Base-by-base conservation (phyloP, 2,329 filamentous ascomycete species). In the Graphium sp. region DNA sequence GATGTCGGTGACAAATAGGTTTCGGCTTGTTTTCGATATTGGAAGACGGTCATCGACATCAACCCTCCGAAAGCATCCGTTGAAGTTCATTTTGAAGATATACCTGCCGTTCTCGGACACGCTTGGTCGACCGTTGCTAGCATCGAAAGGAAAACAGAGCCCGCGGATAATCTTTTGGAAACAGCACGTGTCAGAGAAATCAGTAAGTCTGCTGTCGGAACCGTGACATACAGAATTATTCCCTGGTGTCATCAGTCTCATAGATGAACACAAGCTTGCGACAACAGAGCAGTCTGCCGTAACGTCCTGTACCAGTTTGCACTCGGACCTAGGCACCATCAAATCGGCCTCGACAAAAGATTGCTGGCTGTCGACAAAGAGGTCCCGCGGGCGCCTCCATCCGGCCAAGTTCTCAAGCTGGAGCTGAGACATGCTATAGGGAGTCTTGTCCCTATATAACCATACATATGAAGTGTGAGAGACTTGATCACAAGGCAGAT, bases 221-320 rank as follows among this genome's bases (percentile, higher is more conserved):
- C 8, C 10, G 29, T 28, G 16, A 43, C 56, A 37, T 57, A 83
- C 79, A 48, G 74, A 73, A 21, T 65, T 61, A 48, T 77, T 66
- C 2, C 76, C 77, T 12, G 73, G 73, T 35, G 74, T 65, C 7
- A 74, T 62, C 37, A 81, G 66, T 22, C 74, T 74, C 34, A 77
- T 74, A 15, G 71, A 75, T 16, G 85, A 84, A 46, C 85, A 94
- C 5, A 98, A 62, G 47, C 89, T 94, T 11, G 89, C 89, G 17
- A 98, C 87, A 4, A 98, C 87, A 2, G 89, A 95, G 46, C 89
- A 98, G 48, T 98, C 89, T 1, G 87, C 91, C 5, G 87, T 85
- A 34, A 92, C 74, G 50, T 98, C 89, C 50, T 98, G 89, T 3
- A 94, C 84, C 6, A 98, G 65, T 49, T 98, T 87, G 35, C 80